Conservation (phyloP, 176 grass and related monocot species). For the Elaeis guineensis region DNA sequence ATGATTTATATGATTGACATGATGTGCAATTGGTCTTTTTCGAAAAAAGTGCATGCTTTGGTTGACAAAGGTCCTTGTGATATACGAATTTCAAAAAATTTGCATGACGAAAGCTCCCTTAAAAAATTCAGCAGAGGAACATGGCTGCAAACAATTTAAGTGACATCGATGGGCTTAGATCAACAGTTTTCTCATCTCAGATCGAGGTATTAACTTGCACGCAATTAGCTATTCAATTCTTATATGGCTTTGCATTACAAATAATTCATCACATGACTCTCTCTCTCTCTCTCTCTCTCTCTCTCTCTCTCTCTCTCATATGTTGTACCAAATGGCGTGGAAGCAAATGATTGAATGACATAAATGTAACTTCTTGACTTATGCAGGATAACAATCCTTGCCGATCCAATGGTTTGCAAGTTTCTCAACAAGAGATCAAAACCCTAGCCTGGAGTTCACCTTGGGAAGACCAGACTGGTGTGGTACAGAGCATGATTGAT, state of each 20-base stretch:
- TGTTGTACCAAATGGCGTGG: background rate
- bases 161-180: conserved; percentile 65
- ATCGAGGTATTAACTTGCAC: conserved; percentile 37
- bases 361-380: background rate
- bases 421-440: conserved; percentile 72
- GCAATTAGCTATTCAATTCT: too few species aligned
- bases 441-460: conserved; percentile 85
- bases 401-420: conserved; percentile 53
- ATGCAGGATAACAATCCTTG: conserved; percentile 63
- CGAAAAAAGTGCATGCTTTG: too few species aligned
- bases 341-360: background rate
- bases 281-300: background rate
- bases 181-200: conserved; percentile 48
- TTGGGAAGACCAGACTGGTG: conserved; percentile 78
- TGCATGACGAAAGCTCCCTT: too few species aligned
- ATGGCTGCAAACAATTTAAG: conserved; percentile 55
- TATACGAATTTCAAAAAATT: too few species aligned
- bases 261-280: background rate
- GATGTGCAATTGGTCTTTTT: too few species aligned
- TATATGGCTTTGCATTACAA: too few species aligned
- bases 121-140: conserved; percentile 43
- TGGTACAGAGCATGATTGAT: conserved; percentile 58
- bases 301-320: background rate
- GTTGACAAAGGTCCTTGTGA: too few species aligned
- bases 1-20: too few species aligned